Percentiles rank a stretch among this genome's conserved stretches.
These are phyloP conservation scores for Hanseniaspora mollemarum DNA, from an alignment of 805 yeast species.

Conservation along the genomic window DNA sequence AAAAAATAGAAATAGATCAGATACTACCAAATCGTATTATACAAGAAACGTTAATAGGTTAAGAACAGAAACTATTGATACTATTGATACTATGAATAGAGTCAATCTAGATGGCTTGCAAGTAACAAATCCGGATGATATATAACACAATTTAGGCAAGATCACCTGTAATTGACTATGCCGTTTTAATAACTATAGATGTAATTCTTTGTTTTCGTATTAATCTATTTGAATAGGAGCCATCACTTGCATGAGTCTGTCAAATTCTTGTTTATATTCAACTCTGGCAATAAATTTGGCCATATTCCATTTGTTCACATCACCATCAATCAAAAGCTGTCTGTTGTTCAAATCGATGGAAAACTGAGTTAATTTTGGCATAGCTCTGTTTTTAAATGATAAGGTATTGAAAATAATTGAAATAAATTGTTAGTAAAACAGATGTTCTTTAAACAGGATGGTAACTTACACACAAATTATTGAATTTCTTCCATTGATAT, in stretches of 20 bases:
- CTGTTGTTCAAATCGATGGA: constrained; percentile 12
- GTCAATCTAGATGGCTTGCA: constrained; percentile 5
- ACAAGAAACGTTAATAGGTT: constrained; percentile 26
- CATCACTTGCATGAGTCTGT: constrained; percentile 12
- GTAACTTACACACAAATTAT: neutral
- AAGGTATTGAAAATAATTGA: neutral
- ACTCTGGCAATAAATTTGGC: constrained; percentile 14
- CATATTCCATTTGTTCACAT: constrained; percentile 15
- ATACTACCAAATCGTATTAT: constrained; percentile 28
- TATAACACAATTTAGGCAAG: too few relatives aligned
- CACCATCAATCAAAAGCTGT: constrained; percentile 9
- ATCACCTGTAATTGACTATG: too few relatives aligned
- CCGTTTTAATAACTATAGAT: neutral
- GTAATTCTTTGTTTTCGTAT: too few relatives aligned
- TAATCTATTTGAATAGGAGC: constrained; percentile 1
- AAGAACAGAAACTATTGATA: constrained; percentile 23
- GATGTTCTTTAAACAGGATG: neutral
- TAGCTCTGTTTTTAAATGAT: constrained; percentile 7
- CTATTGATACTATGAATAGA: constrained; percentile 6
- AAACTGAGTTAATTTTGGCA: constrained; percentile 14
- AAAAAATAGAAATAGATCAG: constrained; percentile 20
- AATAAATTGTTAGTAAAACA: constrained; percentile 4
- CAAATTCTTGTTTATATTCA: constrained; percentile 12
- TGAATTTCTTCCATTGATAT: neutral
- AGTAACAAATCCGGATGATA: constrained; percentile 8